Conservation (phyloP, 2,329 filamentous ascomycete genomes). For the Curvularia sp. region DNA sequence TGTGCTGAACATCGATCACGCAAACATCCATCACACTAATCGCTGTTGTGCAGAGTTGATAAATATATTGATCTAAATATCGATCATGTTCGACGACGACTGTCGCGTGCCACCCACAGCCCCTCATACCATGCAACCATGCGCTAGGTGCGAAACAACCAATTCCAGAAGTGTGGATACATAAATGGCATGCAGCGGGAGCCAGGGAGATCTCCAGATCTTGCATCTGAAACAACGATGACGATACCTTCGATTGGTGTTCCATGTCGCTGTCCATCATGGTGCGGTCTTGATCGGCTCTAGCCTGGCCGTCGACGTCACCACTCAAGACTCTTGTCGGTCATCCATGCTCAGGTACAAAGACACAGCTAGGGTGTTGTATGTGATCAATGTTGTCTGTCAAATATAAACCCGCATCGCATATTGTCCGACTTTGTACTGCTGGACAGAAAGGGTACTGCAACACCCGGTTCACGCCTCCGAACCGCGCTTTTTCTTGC, state of each 20-base stretch:
- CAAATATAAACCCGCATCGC: constrained; percentile 9
- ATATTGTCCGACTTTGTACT: constrained; percentile 1
- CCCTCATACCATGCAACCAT: not conserved
- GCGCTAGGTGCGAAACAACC: not conserved
- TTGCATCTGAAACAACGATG: constrained; percentile 26
- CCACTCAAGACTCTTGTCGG: constrained; percentile 24
- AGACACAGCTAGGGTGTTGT: constrained; percentile 2
- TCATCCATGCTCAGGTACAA: constrained; percentile 19
- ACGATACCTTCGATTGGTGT: constrained; percentile 22
- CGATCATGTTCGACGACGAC: not conserved
- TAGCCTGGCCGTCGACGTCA: constrained; percentile 35
- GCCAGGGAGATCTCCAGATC: constrained; percentile 26
- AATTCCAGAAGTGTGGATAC: constrained; percentile 14
- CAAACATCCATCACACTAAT: not conserved
- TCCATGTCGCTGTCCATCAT: constrained; percentile 27
- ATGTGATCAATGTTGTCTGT: constrained; percentile 20
- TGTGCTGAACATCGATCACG: not conserved
- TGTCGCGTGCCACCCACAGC: constrained; percentile 13
- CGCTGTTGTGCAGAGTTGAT: too few species aligned
- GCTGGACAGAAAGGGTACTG: not conserved
- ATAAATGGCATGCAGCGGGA: constrained; percentile 24
- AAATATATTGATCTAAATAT: not conserved
- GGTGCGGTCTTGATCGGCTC: constrained; percentile 29
- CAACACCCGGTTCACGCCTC: not conserved
- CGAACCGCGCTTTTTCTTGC: constrained; percentile 17